Base-by-base conservation (phyloP, 179 eudicot species). In the Silene coronaria region DNA sequence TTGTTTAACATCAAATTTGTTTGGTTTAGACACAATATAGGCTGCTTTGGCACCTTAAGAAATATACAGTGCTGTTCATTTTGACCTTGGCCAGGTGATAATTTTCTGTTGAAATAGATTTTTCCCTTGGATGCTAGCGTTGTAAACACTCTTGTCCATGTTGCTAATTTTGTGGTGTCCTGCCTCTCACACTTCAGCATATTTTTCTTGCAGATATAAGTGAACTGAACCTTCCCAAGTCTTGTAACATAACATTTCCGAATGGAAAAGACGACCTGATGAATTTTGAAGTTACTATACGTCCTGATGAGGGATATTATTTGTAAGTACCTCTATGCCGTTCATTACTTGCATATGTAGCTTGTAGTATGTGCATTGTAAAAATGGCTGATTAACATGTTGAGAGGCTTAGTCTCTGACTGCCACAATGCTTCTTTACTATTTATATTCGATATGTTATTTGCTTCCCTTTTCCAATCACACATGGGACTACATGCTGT, bases 261-360 rank as follows among this genome's bases (percentile, higher is more conserved):
- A 91, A 91, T 79, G 99, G 97, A 65, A 91, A 88, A 85, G 97
- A 95, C 77, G 97, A 95, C 45, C 89, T 92, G 78, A 93, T 95
- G 99, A 95, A 85, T 83, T 94, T 94, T 80, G 97, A 94, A 83
- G 92, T 94, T 68, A 84, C 91, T 27, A 88, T 94, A 45, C 89
- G 85, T 32, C 97, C 97, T 67, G 97, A 92, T 75, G 97, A 94
- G 63, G 97, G 98, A 75, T 94, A 85, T 74, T 95, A 95, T 83
- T 1, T 79, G 97, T 95, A 78, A 88, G 97, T 85, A 65, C 38
- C 73, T 55, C 7, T 64, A 42, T 42, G 21, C 11, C 58, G 2
- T 16, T 16, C 58, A 5, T 5, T 53, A 53, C 11, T 53, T 53
- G 38, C 2, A 1, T 70, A 61, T 36, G 6, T 45, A 10, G 64